These are phyloP conservation scores for Ascodesmis nigricans DNA, from an alignment of 495 filamentous ascomycete genomes.

Conservation along the genomic window DNA sequence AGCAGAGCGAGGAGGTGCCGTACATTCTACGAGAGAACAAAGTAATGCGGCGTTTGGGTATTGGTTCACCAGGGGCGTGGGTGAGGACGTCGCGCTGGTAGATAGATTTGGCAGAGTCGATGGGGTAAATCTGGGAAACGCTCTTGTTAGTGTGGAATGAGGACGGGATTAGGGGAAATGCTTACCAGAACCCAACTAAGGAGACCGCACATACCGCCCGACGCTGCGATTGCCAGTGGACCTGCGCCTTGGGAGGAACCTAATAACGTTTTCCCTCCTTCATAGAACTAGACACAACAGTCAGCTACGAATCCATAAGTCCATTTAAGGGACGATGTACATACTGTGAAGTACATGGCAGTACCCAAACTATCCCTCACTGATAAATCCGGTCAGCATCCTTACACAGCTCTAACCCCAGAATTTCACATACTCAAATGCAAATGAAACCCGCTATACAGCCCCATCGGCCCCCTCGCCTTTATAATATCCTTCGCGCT, in stretches of 20 bases:
- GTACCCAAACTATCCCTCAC: conserved; percentile 78
- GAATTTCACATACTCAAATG: conserved; percentile 44
- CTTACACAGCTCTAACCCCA: too few relatives aligned
- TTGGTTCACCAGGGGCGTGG: conserved; percentile 35
- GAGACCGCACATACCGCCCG: conserved; percentile 57
- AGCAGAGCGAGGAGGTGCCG: conserved; percentile 1
- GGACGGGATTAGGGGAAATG: conserved; percentile 18
- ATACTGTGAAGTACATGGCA: conserved; percentile 66
- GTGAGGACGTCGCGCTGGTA: conserved; percentile 64
- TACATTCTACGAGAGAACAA: conserved; percentile 58
- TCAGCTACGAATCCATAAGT: background rate
- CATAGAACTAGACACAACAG: conserved; percentile 31
- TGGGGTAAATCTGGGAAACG: conserved; percentile 37
- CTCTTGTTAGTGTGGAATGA: conserved; percentile 1
- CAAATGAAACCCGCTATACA: conserved; percentile 71
- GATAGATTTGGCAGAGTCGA: conserved; percentile 64
- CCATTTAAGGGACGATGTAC: background rate
- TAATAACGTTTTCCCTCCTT: conserved; percentile 67
- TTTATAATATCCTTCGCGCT: conserved; percentile 59
- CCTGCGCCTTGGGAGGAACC: conserved; percentile 50
- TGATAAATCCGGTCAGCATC: conserved; percentile 10
- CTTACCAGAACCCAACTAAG: conserved; percentile 64
- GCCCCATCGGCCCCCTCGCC: conserved; percentile 50
- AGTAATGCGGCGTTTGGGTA: conserved; percentile 37
- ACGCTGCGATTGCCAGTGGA: conserved; percentile 47